Evolutionary conservation across 2,329 filamentous ascomycete species (phyloP), one percentile per base, ranked within the genome.

Genomic region (Zymoseptoria pseudotritici): DNA sequence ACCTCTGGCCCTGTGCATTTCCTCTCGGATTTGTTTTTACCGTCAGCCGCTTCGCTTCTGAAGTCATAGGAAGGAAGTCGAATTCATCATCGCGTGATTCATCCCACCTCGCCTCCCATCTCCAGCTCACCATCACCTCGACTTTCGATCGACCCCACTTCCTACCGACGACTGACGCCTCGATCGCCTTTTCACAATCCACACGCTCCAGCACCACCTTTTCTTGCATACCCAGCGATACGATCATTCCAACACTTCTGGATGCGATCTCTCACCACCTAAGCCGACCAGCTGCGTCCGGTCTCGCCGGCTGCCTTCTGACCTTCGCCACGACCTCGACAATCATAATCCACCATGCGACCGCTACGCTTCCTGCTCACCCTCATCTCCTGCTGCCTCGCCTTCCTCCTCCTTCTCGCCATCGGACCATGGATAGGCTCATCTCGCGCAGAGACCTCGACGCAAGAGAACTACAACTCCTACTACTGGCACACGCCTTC

Each of bases 401-500:
- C 75, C 62, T 72, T 78, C 60, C 72, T 76, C 36, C 66, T 79
- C n/a, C 72, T 81, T 9, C 68, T 79, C 49, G 78, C 74, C 66
- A 61, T 77, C 53, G 71, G 69, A 22, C 71, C 71, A 19, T 69
- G 66, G 58, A 57, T 61, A 31, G 57, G 58, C 17, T 59, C 59
- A 53, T 57, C 64, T 13, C 56, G 54, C 8, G 56, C 61, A 10
- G 50, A 66, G n/a, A 52, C 61, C 20, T 61, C 61, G 20, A 54
- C 69, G 31, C 67, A 71, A 49, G 71, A 72, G 53, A 53, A 29
- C 19, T 26, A 26, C 52, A 13, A 53, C 22, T 22, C 52, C 8
- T 80, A 79, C 68, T 78, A 77, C 61, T 80, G 79, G 72, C 76
- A 77, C n/a, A 76, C 76, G 9, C 79, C 92, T 0, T 90, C 92